Evolutionary conservation across 352 stramenopile species (phyloP).

Genomic region (Globisporangium irregulare): DNA sequence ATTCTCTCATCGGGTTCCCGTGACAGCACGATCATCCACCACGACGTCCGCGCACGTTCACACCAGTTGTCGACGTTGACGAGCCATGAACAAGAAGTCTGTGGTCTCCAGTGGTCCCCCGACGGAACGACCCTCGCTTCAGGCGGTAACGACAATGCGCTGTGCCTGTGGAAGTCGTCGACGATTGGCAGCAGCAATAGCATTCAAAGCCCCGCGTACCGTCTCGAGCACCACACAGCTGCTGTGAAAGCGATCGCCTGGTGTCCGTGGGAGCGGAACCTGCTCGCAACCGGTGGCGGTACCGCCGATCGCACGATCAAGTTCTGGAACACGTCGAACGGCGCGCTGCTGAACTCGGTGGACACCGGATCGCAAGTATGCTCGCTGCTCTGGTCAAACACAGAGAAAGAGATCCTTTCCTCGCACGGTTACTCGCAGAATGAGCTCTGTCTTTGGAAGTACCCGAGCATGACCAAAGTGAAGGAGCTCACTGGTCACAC

Average conservation of each 20-base stretch:
- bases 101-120: conserved; percentile 95
- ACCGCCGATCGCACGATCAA: conserved; percentile 99
- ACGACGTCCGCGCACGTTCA: conserved; percentile 61
- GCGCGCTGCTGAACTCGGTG: conserved; percentile 95
- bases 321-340: conserved; percentile 97
- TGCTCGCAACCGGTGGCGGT: conserved; percentile 96
- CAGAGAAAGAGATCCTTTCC: conserved; percentile 95
- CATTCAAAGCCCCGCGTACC: conserved; percentile 59
- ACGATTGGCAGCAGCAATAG: conserved; percentile 70
- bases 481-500: conserved; percentile 98
- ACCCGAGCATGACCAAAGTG: conserved; percentile 97
- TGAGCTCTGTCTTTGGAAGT: conserved; percentile 98
- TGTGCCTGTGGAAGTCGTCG: conserved; percentile 96
- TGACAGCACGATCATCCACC: conserved; percentile 93
- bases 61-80: conserved; percentile 91
- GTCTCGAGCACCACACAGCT: conserved; percentile 95
- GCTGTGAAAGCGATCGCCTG: conserved; percentile 99
- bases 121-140: conserved; percentile 95
- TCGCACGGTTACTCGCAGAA: conserved; percentile 98
- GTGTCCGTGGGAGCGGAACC: conserved; percentile 97
- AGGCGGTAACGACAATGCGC: conserved; percentile 97
- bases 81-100: conserved; percentile 97
- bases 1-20: conserved; percentile 92
- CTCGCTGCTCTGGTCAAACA: conserved; percentile 92
- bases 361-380: conserved; percentile 98